Percentiles rank a stretch among this genome's conserved stretches.
These are phyloP conservation scores for Aspergillus fumigatus DNA, from an alignment of 2,329 filamentous ascomycete species.

Conservation along the genomic window DNA sequence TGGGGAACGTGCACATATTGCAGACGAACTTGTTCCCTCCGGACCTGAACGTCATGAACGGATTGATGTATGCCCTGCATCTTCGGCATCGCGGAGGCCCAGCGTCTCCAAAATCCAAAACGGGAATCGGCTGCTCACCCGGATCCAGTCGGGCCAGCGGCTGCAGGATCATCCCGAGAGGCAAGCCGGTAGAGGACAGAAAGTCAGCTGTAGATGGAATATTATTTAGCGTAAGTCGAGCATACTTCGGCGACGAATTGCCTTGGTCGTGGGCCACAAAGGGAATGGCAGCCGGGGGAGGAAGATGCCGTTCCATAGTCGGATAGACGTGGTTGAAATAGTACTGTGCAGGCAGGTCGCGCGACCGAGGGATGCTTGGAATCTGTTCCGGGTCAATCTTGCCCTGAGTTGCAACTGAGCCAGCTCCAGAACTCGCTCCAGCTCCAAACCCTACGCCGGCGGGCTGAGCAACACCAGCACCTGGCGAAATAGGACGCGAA, in stretches of 20 bases:
- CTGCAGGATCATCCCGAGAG: conserved; percentile 82
- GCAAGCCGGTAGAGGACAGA: conserved; percentile 72
- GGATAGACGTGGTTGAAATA: conserved; percentile 87
- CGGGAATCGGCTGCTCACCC: conserved; percentile 81
- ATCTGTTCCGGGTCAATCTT: conserved; percentile 88
- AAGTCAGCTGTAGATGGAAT: conserved; percentile 81
- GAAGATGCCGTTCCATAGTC: conserved; percentile 90
- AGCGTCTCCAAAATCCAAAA: conserved; percentile 88
- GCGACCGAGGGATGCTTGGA: conserved; percentile 80
- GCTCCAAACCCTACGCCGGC: conserved; percentile 19
- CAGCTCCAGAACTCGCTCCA: conserved; percentile 45
- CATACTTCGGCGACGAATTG: conserved; percentile 91
- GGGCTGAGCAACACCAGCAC: conserved; percentile 20
- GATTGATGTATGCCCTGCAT: conserved; percentile 96
- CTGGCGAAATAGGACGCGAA: conserved; percentile 26
- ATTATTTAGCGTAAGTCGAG: conserved; percentile 86
- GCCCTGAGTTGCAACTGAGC: conserved; percentile 61
- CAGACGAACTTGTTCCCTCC: conserved; percentile 96
- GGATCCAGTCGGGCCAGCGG: conserved; percentile 77
- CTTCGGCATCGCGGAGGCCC: conserved; percentile 88
- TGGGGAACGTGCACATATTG: conserved; percentile 96
- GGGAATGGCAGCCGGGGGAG: conserved; percentile 80
- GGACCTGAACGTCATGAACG: conserved; percentile 94
- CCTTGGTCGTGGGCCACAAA: conserved; percentile 96
- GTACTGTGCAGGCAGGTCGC: conserved; percentile 76